Base-by-base conservation (phyloP, 331 rosid species). In the Pyracantha coccinea region DNA sequence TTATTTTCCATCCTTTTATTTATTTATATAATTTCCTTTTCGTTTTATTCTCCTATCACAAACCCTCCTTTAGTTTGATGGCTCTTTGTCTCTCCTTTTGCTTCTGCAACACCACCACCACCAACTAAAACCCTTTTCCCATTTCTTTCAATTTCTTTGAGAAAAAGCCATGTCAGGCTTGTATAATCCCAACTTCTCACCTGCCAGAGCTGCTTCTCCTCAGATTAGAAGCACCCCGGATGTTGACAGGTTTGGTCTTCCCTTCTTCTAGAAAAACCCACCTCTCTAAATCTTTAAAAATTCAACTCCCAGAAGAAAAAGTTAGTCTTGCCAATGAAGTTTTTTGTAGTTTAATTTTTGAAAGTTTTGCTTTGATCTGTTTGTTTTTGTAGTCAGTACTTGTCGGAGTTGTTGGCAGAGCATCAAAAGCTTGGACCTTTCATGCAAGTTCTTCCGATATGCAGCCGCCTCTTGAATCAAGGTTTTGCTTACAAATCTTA, bases 381-480 rank as follows among this genome's bases (percentile, higher is more conserved):
- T 31, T 33, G 29, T 8, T 81, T 77, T 83, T 80, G 74, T 81
- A 93, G 98, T 89, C 98, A 86, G 90, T 91, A 93, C 89, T 82
- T 93, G 84, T 73, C 96, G 55, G 98, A 93, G 88, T 85, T 93
- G 86, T 72, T 93, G 47, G 93, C 93, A 50, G 98, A 93, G 72
- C 93, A 92, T 74, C 98, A 91, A 75, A 93, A 93, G 92, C 93
- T 93, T 78, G 94, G 92, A 59, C 98, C 98, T 70, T 93, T 93
- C 86, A 38, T 86, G 86, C 93, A 89, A 82, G 92, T 88, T 31
- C 92, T 93, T 72, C 98, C 98, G 70, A 91, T 88, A 82, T 93
- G 97, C 72, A 88, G 88, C 80, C 93, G 98, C 31, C 89, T 93
- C 66, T 83, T 93, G 80, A 91, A 89, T 89, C 98, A 93, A 91